Conservation (phyloP, 2,329 filamentous ascomycete species). For the Penicillium sp. region DNA sequence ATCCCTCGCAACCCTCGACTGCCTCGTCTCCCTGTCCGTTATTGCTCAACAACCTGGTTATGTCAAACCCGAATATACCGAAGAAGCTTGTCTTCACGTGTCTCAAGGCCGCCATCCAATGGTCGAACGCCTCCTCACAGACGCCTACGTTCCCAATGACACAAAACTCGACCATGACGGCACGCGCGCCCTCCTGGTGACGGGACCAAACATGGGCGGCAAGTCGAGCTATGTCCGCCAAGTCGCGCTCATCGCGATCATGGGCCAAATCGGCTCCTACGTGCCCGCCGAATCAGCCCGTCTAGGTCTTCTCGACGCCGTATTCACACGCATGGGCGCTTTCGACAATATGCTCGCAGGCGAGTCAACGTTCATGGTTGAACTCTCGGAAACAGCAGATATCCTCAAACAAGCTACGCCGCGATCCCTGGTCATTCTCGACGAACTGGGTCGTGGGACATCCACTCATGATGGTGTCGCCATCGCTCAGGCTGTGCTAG, state of each 20-base stretch:
- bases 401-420: constrained; percentile 88
- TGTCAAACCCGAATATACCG: constrained; percentile 68
- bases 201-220: constrained; percentile 97
- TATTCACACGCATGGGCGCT: constrained; percentile 94
- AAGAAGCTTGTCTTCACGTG: constrained; percentile 67
- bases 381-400: constrained; percentile 85
- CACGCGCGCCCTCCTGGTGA: constrained; percentile 78
- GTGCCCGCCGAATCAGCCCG: constrained; percentile 74
- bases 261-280: constrained; percentile 92
- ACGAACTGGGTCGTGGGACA: constrained; percentile 91
- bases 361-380: constrained; percentile 97
- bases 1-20: constrained; percentile 82
- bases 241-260: constrained; percentile 84
- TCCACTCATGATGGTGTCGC: constrained; percentile 94
- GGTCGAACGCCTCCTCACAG: constrained; percentile 84
- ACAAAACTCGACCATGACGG: constrained; percentile 66
- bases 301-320: constrained; percentile 82
- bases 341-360: constrained; percentile 94
- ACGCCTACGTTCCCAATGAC: constrained; percentile 88
- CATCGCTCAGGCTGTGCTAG: constrained; percentile 87
- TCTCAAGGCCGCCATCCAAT: constrained; percentile 83
- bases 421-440: constrained; percentile 81
- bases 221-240: constrained; percentile 97
- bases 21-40: constrained; percentile 78
- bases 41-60: constrained; percentile 87